Evolutionary conservation across 2,329 filamentous ascomycete genomes (phyloP).

Genomic region (Chalaropsis ovoidea): DNA sequence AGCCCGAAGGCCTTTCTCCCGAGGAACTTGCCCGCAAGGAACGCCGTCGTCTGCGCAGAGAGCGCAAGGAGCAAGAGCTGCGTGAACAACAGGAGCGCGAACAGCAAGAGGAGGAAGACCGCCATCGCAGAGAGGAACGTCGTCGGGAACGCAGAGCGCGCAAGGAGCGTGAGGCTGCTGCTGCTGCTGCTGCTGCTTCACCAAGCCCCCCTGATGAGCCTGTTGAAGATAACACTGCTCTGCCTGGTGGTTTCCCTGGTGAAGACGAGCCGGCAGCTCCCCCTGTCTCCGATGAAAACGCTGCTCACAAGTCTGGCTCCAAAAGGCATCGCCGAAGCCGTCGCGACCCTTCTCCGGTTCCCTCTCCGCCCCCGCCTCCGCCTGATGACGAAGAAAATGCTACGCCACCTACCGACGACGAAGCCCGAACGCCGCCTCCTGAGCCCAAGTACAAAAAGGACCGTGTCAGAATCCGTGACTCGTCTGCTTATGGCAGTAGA

Average conservation of each 20-base stretch:
- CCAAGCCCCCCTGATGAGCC: constrained; percentile 22
- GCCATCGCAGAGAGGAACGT: constrained; percentile 14
- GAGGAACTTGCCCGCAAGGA: constrained; percentile 22
- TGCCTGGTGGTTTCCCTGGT: constrained; percentile 51
- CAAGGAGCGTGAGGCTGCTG: constrained; percentile 10
- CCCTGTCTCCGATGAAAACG: constrained; percentile 34
- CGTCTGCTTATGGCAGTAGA: constrained; percentile 32
- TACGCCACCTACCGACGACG: constrained; percentile 38
- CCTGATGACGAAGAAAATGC: constrained; percentile 27
- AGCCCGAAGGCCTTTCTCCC: constrained; percentile 7
- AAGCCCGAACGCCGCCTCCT: constrained; percentile 42
- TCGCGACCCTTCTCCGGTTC: constrained; percentile 22
- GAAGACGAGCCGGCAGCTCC: constrained; percentile 33
- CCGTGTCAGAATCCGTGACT: constrained; percentile 62
- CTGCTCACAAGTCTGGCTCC: constrained; percentile 26
- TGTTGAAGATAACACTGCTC: constrained; percentile 29
- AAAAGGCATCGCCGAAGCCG: constrained; percentile 17
- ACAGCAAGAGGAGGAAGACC: constrained; percentile 18
- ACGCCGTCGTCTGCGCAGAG: constrained; percentile 22
- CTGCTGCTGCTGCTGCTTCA: constrained; percentile 8
- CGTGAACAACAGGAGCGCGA: constrained; percentile 19
- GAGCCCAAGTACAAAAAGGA: constrained; percentile 60
- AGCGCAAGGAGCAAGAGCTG: constrained; percentile 18
- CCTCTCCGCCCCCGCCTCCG: constrained; percentile 34
- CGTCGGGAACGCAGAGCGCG: constrained; percentile 17